Evolutionary conservation across 2,329 filamentous ascomycete genomes (phyloP).

Genomic region (Bimuria novae-zelandiae): DNA sequence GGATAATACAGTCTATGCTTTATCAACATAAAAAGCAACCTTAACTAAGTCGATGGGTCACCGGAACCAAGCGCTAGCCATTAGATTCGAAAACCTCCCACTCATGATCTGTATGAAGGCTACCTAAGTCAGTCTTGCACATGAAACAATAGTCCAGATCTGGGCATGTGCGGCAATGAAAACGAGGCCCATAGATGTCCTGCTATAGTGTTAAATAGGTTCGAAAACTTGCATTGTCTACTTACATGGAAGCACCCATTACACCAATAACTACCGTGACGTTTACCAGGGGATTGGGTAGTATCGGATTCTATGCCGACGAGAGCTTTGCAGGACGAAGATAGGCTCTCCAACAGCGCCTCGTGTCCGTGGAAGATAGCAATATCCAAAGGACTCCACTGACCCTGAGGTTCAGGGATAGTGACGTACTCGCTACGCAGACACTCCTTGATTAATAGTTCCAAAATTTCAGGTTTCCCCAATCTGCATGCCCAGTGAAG

Average conservation of each 20-base stretch:
- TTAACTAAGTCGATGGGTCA: too few species aligned
- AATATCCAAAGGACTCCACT: conserved; percentile 18
- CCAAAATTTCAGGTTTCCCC: conserved; percentile 5
- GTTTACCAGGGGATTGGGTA: neutral
- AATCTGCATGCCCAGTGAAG: conserved; percentile 14
- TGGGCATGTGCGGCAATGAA: neutral
- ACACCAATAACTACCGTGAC: conserved; percentile 4
- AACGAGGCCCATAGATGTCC: conserved; percentile 5
- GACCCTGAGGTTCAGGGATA: conserved; percentile 3
- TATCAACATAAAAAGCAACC: too few species aligned
- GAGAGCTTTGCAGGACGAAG: neutral
- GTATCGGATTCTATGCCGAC: neutral
- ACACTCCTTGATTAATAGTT: conserved; percentile 6
- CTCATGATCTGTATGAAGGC: neutral
- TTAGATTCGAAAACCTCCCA: neutral
- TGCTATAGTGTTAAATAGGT: neutral
- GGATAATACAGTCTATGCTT: too few species aligned
- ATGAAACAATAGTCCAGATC: conserved; percentile 7
- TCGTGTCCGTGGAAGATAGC: conserved; percentile 17
- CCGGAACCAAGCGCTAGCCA: too few species aligned
- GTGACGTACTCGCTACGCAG: conserved; percentile 3
- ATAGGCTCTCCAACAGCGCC: conserved; percentile 10
- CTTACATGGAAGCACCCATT: conserved; percentile 18
- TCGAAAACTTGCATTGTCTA: neutral
- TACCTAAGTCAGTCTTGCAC: neutral